Evolutionary conservation across 139 green algal genomes (phyloP), one percentile per base, ranked within the genome.

Genomic region (Astrephomene gubernaculifera): DNA sequence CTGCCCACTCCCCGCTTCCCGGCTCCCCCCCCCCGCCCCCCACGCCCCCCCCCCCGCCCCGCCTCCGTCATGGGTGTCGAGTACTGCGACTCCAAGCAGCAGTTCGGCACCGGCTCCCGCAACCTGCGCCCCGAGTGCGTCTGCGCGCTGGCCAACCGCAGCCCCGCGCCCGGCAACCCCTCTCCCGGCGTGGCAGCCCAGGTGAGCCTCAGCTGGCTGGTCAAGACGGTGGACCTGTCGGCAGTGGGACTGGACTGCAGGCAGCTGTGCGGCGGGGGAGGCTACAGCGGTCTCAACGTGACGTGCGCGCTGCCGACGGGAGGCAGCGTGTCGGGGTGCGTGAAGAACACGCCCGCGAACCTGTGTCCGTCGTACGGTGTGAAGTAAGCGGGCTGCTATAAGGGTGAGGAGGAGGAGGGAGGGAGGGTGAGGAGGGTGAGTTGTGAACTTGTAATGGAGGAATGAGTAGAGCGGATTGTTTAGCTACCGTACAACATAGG

Each of bases 121-220:
- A 73, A 74, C 61, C 61, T 83, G 24, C 27, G 29, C 29, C 76
- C 76, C 24, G 33, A 61, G 29, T 83, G 76, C 76, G 60, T 83
- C n/a, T 83, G 76, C 33, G 17, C 54, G 22, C 61, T 83, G 27
- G 63, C 76, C 41, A 65, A 49, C 25, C n/a, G n/a, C 41, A 39
- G 38, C 25, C 68, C 38, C 8, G 22, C 68, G 21, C 68, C 68
- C 24, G 68, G 68, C 12, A 57, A 57, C 17, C 49, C 49, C 17
- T 57, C 17, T 57, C 14, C 17, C 14, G 49, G 49, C 14, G 14
- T 25, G 49, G 49, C 35, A 1, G 10, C 9, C 71, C 9, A 33
- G 10, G 45, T 41, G n/a, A 71, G 27, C 14, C 54, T 82, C 19
- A 82, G 39, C 53, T 57, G 24, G 36, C 74, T 82, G 38, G 57